A percentile compares a stretch with the other conserved stretches of the same genome.
Evolutionary conservation across 1,284 basidiomycete genomes (phyloP).

Genomic region (Tremellales sp.): DNA sequence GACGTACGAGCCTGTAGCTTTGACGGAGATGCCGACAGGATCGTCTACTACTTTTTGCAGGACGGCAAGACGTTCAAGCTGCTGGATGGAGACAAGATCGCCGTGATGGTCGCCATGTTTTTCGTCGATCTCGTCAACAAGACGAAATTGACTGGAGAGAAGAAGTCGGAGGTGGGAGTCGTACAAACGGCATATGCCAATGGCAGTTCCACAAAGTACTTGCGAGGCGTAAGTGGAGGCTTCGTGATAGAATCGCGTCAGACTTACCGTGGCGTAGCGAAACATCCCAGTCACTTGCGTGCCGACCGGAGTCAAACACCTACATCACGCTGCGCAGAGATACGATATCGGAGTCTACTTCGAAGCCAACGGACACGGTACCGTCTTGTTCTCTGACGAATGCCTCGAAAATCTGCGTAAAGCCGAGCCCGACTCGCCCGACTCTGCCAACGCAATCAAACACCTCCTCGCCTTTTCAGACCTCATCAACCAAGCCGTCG

Average conservation of each 20-base stretch:
- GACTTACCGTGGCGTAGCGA: slow-evolving; percentile 27
- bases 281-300: slow-evolving; percentile 87
- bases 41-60: slow-evolving; percentile 88
- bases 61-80: slow-evolving; percentile 69
- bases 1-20: slow-evolving; percentile 84
- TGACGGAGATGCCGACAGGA: slow-evolving; percentile 95
- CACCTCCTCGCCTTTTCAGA: slow-evolving; percentile 72
- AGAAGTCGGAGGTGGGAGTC: slow-evolving; percentile 73
- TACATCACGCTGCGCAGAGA: slow-evolving; percentile 93
- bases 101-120: slow-evolving; percentile 87
- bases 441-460: slow-evolving; percentile 70
- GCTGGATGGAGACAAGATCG: slow-evolving; percentile 98
- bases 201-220: slow-evolving; percentile 90
- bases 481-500: slow-evolving; percentile 97
- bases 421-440: slow-evolving; percentile 70
- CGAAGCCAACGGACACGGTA: slow-evolving; percentile 98
- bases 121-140: slow-evolving; percentile 84
- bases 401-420: slow-evolving; percentile 61
- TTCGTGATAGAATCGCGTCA: neutral
- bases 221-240: slow-evolving; percentile 62
- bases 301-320: slow-evolving; percentile 94
- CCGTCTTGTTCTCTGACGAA: slow-evolving; percentile 82
- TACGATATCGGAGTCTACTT: slow-evolving; percentile 98
- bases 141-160: slow-evolving; percentile 58
- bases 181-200: slow-evolving; percentile 99